phyloP scores from a whole-genome alignment of 768 basidiomycete species.

The Coprinellus micaceus region DNA sequence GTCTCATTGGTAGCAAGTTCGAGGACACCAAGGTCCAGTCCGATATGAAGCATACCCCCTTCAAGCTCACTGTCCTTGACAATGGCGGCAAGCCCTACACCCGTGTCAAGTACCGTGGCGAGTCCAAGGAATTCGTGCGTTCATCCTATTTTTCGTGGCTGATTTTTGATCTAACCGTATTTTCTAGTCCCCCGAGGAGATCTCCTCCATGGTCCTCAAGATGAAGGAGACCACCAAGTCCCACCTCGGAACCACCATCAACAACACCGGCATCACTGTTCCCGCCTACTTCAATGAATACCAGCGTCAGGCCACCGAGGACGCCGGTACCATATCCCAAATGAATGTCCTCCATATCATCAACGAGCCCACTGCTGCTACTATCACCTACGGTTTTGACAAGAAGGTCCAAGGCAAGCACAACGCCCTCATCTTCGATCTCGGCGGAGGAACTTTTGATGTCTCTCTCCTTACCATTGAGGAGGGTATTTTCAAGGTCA shows the following conservation, averaged over 20 bases:
- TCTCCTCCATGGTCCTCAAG: background rate
- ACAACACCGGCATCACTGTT: conserved; percentile 86
- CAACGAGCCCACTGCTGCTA: conserved; percentile 93
- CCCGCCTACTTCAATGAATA: conserved; percentile 97
- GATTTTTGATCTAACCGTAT: no score
- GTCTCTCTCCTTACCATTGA: conserved; percentile 94
- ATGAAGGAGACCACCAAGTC: background rate
- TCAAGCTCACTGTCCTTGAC: background rate
- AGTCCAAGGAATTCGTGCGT: background rate
- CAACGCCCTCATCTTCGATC: conserved; percentile 62
- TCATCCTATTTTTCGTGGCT: background rate
- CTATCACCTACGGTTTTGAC: conserved; percentile 93
- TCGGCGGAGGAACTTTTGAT: conserved; percentile 93
- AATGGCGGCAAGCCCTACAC: background rate
- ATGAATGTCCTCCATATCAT: conserved; percentile 92
- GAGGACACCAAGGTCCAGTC: background rate
- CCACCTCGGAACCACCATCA: conserved; percentile 38
- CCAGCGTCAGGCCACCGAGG: conserved; percentile 93
- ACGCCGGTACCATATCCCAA: conserved; percentile 85
- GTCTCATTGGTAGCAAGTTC: background rate
- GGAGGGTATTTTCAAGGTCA: conserved; percentile 95
- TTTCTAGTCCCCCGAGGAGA: background rate
- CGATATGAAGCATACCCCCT: background rate
- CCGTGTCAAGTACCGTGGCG: background rate
- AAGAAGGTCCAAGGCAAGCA: conserved; percentile 81